Evolutionary conservation across 306 rosid species (phyloP), one percentile per base, ranked within the genome.

Genomic region (Lagenaria siceraria): DNA sequence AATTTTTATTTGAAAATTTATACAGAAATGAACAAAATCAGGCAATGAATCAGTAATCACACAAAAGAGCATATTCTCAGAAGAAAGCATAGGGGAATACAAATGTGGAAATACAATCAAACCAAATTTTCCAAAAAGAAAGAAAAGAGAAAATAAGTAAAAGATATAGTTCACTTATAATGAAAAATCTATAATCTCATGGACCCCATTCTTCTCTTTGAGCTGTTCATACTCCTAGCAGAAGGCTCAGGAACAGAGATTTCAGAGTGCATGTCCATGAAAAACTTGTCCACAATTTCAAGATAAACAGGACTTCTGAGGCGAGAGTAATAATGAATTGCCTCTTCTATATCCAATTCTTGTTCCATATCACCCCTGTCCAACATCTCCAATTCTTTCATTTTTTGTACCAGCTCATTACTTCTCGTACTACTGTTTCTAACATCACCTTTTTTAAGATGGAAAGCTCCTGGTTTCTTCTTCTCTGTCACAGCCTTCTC

Each of bases 261-360:
- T 22, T 95, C 92, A 4, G 96, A 80, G 83, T 89, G 80, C 79
- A 92, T 90, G 36, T 90, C 93, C 80, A 10, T 80, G 85, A 96
- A 90, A 81, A 96, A 92, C 84, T 89, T 87, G 87, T 96, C 97
- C 40, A 96, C 92, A 56, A 92, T 89, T 70, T 92, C 98, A 40
- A 88, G 80, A 81, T 92, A 96, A 49, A 86, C 88, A 4, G 96
- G 91, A 78, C 98, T 89, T 60, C 73, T 89, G 77, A 95, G 96
- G 77, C 96, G 89, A 77, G 97, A 95, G 84, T 95, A 95, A 84
- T 95, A 95, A 87, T 95, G 92, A 4, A 92, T 83, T 36, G 91
- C 99, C 86, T 92, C 99, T 88, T 95, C 99, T 60, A 95, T 87
- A 77, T 95, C 99, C 84, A 95, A 62, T 33, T 83, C 93, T 61